Base-by-base conservation (phyloP, 352 stramenopile genomes). In the Pythium periplocum region DNA sequence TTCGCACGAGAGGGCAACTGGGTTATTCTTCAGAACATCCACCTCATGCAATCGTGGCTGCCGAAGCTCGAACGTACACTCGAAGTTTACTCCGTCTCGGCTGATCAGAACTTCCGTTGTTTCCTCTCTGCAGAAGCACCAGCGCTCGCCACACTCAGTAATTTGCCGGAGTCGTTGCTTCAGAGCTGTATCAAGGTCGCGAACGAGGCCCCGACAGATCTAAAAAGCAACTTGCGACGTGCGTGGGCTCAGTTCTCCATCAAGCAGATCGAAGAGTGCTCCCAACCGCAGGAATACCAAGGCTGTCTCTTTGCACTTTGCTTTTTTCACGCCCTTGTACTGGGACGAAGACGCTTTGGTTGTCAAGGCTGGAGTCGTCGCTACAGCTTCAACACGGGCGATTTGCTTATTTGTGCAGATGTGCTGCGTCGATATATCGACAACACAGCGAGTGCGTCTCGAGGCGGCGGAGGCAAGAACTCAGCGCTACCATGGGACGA, bases 331-430 rank as follows among this genome's bases (percentile, higher is more conserved):
- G 86, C 86, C 10, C 72, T 98, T 26, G 83, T 98, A 1, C 73
- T 98, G 37, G 93, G 92, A 33, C 71, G 93, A 7, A 67, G 86
- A 17, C 70, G 91, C 33, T 98, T 98, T 59, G 93, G 93, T 6
- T 77, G 62, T 7, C 92, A 98, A 66, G 93, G 93, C 37, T 98
- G 93, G 93, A 96, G 81, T 45, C 75, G 93, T 12, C 68, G 78
- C 51, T 98, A 98, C 62, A 96, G 78, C 52, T 98, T 98, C 71
- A 98, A 97, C 62, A 97, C 87, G 5, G 93, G 93, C 38, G 93
- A 98, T 36, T 63, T 98, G n/a, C 80, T 91, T 32, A 98, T 98
- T 48, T 98, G 93, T 57, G 76, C 81, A 3, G 81, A 93, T 48
- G 73, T 92, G 30, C 61, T 93, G 7, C 68, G 68, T 3, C 69